phyloP scores from a whole-genome alignment of 2,329 filamentous ascomycete species.

The Fusarium globosum region DNA sequence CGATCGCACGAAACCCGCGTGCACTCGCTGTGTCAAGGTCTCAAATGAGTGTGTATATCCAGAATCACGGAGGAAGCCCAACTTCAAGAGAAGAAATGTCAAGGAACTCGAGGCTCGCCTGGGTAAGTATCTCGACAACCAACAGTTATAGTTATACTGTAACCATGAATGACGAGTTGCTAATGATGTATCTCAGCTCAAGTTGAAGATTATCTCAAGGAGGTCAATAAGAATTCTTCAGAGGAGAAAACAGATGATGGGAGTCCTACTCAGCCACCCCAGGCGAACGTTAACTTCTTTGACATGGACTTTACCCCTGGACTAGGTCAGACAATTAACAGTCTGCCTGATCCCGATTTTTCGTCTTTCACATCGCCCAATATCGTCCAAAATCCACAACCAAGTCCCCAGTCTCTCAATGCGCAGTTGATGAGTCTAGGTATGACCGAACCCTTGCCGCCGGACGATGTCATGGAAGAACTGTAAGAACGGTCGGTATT shows the following conservation, averaged over 20 bases:
- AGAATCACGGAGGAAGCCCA: constrained; percentile 87
- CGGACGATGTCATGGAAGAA: constrained; percentile 83
- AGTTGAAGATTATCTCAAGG: constrained; percentile 83
- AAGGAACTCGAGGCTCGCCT: constrained; percentile 89
- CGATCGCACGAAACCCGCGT: constrained; percentile 82
- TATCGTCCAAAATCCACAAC: constrained; percentile 16
- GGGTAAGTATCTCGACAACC: constrained; percentile 72
- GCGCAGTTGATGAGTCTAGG: constrained; percentile 77
- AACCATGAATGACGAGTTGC: not conserved
- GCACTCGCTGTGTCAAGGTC: constrained; percentile 80
- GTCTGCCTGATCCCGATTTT: constrained; percentile 13
- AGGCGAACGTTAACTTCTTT: constrained; percentile 19
- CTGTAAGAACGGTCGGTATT: constrained; percentile 64
- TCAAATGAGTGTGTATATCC: constrained; percentile 87
- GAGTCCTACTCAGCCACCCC: constrained; percentile 34
- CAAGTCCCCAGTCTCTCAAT: constrained; percentile 20
- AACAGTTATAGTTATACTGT: constrained; percentile 41
- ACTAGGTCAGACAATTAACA: not conserved
- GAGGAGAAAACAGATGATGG: constrained; percentile 44
- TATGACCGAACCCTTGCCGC: constrained; percentile 83
- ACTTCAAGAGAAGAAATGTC: constrained; percentile 89
- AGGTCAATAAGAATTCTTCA: constrained; percentile 59
- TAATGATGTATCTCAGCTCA: constrained; percentile 65
- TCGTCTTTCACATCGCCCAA: constrained; percentile 31
- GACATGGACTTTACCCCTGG: constrained; percentile 16